Evolutionary conservation across 768 basidiomycete genomes (phyloP), one percentile per base, ranked within the genome.

Genomic region (Russula olivacea): DNA sequence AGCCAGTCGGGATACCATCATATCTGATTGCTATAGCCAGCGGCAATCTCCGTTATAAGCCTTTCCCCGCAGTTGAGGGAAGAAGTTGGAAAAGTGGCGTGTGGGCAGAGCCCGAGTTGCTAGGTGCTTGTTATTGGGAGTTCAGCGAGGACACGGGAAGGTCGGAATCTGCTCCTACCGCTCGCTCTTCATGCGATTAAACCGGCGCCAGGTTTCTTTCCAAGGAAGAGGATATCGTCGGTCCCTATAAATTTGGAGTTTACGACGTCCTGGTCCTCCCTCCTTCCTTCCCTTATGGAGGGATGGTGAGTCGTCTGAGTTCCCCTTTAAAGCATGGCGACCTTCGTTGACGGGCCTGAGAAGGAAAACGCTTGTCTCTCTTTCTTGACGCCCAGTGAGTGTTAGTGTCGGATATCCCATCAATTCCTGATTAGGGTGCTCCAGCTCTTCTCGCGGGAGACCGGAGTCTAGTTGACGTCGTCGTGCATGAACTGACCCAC

Each of bases 11-110:
- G 4, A 93, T 98, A 61, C 91, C 96, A 1, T 85, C 88, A 1
- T 98, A 98, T 71, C 78, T 98, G n/a, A 80, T 98, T 54, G 96
- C 96, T 2, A 87, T 98, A 58, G 95, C 95, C 0, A 80, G 83
- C 0, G 95, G 94, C 1, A 88, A 96, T 70, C 75, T 97, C 3
- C 80, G 77, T 23, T 95, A 94, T 74, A 83, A 78, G 12, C 69
- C 83, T 0, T 92, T 94, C 71, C 75, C 80, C 3, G 74, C 76
- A 36, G 74, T 80, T 11, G 73, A 81, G 40, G 89, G 85, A 19
- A 87, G 82, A 67, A 70, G 77, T n/a, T 93, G 96, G 91, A 85
- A 76, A 17, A 86, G 80, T 15, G 95, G 95, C 1, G 81, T 94
- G 5, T 98, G 95, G 95, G 85, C 93, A 1, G 93, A 98, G 74